phyloP scores from a whole-genome alignment of 495 filamentous ascomycete genomes.

The Trichoderma virens region DNA sequence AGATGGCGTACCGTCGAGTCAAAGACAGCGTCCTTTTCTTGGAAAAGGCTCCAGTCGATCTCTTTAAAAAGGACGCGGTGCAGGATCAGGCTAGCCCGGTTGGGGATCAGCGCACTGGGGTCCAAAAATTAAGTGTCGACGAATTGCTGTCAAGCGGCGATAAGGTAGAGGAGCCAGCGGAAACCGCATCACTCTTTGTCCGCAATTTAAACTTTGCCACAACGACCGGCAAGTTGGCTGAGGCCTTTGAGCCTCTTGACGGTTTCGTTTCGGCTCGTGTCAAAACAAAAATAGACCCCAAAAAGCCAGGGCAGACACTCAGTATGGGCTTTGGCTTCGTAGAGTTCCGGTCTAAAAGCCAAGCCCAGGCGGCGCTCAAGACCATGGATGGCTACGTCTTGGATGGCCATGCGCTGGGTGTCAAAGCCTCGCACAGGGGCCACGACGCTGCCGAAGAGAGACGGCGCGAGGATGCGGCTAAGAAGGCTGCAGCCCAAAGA shows the following conservation, averaged over 20 bases:
- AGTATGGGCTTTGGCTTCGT: slow-evolving; percentile 97
- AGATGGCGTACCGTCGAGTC: slow-evolving; percentile 78
- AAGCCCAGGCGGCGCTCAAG: slow-evolving; percentile 68
- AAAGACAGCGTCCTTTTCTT: slow-evolving; percentile 89
- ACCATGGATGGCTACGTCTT: slow-evolving; percentile 83
- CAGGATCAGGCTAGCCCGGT: slow-evolving; percentile 11
- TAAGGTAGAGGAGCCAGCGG: slow-evolving; percentile 40
- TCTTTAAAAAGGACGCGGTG: slow-evolving; percentile 51
- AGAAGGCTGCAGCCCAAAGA: slow-evolving; percentile 60
- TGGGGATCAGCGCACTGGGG: slow-evolving; percentile 19
- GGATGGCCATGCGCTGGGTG: slow-evolving; percentile 73
- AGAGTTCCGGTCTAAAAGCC: slow-evolving; percentile 69
- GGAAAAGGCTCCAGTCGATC: slow-evolving; percentile 81
- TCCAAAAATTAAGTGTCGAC: slow-evolving; percentile 34
- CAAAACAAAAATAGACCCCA: slow-evolving; percentile 81
- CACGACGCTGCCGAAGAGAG: slow-evolving; percentile 80
- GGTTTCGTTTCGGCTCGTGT: slow-evolving; percentile 79
- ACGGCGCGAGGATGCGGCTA: slow-evolving; percentile 68
- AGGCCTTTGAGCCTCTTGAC: slow-evolving; percentile 69
- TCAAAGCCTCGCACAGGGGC: slow-evolving; percentile 78
- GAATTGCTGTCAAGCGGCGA: slow-evolving; percentile 43
- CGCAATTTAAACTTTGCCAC: slow-evolving; percentile 93
- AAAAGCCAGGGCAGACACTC: slow-evolving; percentile 70
- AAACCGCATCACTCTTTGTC: slow-evolving; percentile 79
- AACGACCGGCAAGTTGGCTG: slow-evolving; percentile 60